Conservation (phyloP, 2,329 filamentous ascomycete genomes). For the Penicillium psychrosexuale region DNA sequence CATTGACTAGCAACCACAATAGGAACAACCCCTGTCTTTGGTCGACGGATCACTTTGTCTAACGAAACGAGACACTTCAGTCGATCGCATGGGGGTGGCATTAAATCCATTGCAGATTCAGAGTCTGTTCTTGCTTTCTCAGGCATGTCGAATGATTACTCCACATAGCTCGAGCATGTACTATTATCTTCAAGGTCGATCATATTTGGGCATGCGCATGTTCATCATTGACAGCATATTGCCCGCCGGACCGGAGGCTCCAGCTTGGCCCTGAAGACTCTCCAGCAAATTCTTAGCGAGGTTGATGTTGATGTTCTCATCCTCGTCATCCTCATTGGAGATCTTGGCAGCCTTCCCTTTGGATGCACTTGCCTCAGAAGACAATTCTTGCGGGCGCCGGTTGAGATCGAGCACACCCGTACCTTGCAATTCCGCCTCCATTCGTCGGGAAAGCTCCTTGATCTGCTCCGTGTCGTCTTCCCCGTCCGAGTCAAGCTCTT, state of each 20-base stretch:
- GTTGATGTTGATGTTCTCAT: constrained; percentile 78
- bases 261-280: constrained; percentile 86
- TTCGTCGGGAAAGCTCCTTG: constrained; percentile 43
- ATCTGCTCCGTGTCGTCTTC: constrained; percentile 61
- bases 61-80: background rate
- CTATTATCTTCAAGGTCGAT: constrained; percentile 37
- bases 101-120: background rate
- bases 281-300: constrained; percentile 87
- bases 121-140: background rate
- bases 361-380: constrained; percentile 21
- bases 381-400: constrained; percentile 19
- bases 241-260: constrained; percentile 78
- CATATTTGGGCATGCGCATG: constrained; percentile 74
- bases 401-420: constrained; percentile 46
- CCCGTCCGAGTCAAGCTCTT: constrained; percentile 50
- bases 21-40: background rate
- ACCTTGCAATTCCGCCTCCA: constrained; percentile 48
- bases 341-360: constrained; percentile 30
- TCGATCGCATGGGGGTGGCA: background rate
- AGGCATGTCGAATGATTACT: background rate
- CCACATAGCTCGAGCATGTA: background rate
- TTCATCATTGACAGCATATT: constrained; percentile 88
- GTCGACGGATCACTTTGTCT: background rate
- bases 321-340: constrained; percentile 34
- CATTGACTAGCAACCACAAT: background rate